phyloP scores from a whole-genome alignment of 2,329 filamentous ascomycete species.

The Aspergillus chevalieri region DNA sequence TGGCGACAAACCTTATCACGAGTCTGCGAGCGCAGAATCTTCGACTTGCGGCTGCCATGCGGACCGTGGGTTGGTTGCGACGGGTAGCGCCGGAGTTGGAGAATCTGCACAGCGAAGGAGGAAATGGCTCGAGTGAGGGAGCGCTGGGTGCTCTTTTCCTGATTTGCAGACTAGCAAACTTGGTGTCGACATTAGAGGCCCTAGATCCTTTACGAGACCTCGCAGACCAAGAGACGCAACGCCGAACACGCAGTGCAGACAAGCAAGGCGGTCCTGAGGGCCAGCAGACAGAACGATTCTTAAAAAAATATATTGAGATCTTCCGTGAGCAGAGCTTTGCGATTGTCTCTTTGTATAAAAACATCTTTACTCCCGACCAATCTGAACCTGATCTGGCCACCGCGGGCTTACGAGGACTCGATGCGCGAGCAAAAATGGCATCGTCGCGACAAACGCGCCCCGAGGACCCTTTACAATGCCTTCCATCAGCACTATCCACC shows the following conservation, averaged over 20 bases:
- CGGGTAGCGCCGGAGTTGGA: slow-evolving; percentile 78
- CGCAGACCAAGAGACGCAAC: slow-evolving; percentile 72
- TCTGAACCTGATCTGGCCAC: slow-evolving; percentile 27
- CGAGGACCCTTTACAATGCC: slow-evolving; percentile 38
- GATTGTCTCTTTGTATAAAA: slow-evolving; percentile 89
- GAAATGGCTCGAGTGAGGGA: slow-evolving; percentile 49
- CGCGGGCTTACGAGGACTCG: slow-evolving; percentile 21
- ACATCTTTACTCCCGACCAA: slow-evolving; percentile 66
- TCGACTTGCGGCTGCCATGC: slow-evolving; percentile 82
- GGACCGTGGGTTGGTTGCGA: slow-evolving; percentile 85
- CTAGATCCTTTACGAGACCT: slow-evolving; percentile 79
- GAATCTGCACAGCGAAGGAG: slow-evolving; percentile 26
- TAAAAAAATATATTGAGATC: slow-evolving; percentile 94
- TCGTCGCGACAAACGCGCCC: slow-evolving; percentile 17
- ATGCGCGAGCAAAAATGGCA: slow-evolving; percentile 20
- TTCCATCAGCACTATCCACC: slow-evolving; percentile 72
- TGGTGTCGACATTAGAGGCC: slow-evolving; percentile 73
- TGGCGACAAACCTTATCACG: slow-evolving; percentile 76
- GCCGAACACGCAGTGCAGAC: slow-evolving; percentile 30
- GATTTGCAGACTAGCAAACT: slow-evolving; percentile 73
- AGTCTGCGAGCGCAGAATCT: slow-evolving; percentile 70
- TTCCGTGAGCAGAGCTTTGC: slow-evolving; percentile 96
- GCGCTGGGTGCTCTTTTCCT: slow-evolving; percentile 78
- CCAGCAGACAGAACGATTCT: slow-evolving; percentile 86
- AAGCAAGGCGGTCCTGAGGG: slow-evolving; percentile 46